A percentile compares a stretch with the other conserved stretches of the same genome.
These are phyloP conservation scores for Cyberlindnera nakhonratchasimensis DNA, from an alignment of 805 yeast species.

Conservation along the genomic window DNA sequence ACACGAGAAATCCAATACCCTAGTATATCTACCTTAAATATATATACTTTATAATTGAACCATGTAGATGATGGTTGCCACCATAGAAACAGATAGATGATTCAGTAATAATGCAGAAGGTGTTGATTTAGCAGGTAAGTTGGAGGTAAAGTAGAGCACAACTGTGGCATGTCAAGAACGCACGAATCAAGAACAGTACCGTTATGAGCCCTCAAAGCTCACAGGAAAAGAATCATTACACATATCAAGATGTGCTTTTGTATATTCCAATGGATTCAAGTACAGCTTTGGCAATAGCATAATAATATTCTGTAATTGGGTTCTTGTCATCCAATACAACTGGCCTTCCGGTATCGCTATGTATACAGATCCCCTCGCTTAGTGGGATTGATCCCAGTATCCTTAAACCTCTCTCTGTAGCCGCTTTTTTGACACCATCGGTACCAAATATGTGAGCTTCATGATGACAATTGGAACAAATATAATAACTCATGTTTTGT, in stretches of 20 bases:
- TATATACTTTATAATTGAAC: no score
- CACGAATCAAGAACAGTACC: no score
- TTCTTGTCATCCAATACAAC: constrained; percentile 44
- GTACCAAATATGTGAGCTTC: constrained; percentile 72
- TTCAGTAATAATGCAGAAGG: no score
- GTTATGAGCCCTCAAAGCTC: no score
- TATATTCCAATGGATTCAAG: constrained; percentile 8
- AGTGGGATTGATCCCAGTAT: constrained; percentile 69
- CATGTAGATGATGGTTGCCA: no score
- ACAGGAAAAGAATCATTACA: no score
- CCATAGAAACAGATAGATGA: no score
- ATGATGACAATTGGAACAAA: constrained; percentile 74
- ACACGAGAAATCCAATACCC: no score
- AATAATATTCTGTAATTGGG: constrained; percentile 42
- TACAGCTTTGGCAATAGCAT: constrained; percentile 43
- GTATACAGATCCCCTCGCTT: constrained; percentile 52
- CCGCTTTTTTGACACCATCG: constrained; percentile 51
- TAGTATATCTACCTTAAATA: no score
- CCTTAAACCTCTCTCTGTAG: constrained; percentile 42
- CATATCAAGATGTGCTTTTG: background rate
- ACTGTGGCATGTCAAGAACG: background rate
- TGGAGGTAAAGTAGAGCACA: no score
- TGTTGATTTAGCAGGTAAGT: no score
- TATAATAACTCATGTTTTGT: constrained; percentile 75
- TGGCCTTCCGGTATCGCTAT: constrained; percentile 66